These are phyloP conservation scores for Aegilops bicornis DNA, from an alignment of 176 grass and related monocot species.

Conservation along the genomic window DNA sequence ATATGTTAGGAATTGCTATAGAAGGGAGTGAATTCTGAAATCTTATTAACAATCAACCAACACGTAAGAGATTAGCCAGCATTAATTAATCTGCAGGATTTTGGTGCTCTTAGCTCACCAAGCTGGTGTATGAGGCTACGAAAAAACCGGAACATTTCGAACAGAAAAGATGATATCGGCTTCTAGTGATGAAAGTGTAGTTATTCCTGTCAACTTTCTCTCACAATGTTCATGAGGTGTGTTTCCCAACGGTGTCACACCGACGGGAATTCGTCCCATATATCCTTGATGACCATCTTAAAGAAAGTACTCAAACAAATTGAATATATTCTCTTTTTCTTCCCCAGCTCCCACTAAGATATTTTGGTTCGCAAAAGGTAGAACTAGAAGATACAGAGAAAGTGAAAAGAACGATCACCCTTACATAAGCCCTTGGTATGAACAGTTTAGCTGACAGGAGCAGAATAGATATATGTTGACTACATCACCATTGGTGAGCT, in stretches of 20 bases:
- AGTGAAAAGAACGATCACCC: slow-evolving; percentile 1
- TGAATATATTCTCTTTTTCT: neutral
- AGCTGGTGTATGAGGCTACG: neutral
- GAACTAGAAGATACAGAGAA: slow-evolving; percentile 1
- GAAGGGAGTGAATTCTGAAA: neutral
- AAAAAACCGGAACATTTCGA: neutral
- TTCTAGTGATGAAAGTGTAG: neutral
- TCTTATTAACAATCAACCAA: neutral
- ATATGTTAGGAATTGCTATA: neutral
- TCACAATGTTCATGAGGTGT: slow-evolving; percentile 2
- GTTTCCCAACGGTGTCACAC: neutral
- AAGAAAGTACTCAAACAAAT: neutral
- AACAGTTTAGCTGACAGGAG: slow-evolving; percentile 33
- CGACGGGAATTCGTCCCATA: too few relatives aligned
- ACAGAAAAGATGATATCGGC: neutral
- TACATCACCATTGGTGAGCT: slow-evolving; percentile 22
- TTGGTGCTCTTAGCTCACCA: neutral
- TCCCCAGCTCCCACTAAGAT: neutral
- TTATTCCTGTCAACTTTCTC: neutral
- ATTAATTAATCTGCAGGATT: neutral
- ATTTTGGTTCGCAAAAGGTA: neutral
- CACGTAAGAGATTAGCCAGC: neutral
- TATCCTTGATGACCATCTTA: neutral
- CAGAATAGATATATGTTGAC: slow-evolving; percentile 30
- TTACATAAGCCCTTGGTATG: neutral